Base-by-base conservation (phyloP, 2,329 filamentous ascomycete genomes). In the Stagonosporopsis rhizophila region DNA sequence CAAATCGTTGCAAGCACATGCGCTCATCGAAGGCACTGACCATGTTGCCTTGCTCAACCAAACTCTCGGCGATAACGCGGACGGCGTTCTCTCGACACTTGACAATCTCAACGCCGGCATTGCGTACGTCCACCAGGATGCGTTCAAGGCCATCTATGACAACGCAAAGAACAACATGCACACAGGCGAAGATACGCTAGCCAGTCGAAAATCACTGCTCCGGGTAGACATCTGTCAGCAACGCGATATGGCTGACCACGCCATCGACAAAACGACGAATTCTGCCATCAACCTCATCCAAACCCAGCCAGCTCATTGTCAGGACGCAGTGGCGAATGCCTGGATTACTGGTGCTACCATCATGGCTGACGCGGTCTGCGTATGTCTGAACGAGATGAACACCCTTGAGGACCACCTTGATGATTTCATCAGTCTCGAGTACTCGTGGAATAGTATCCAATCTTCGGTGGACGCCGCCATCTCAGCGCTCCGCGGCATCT, bases 341-440 rank as follows among this genome's bases (percentile, higher is more conserved):
- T 80, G 78, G 75, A 77, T 81, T 30, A 77, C 73, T 1, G 79
- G 79, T 8, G 68, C 74, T 2, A 79, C 78, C 3, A 77, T 81
- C 60, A 73, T 81, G 30, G 77, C 78, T 11, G 79, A 81, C 54
- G 77, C 77, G 15, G 74, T 80, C 22, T 73, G 77, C 49, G 74
- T 80, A 17, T 75, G 78, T 23, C 62, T 79, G 37, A 69, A 73
- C 34, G 68, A 80, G 45, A 75, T 80, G 60, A 70, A 76, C 15
- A 56, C 64, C 7, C 64, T 81, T 4, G 78, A 80, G 37, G 57
- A 70, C 5, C 74, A 72, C 59, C 68, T 79, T 42, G 71, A 78
- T 52, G 79, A 81, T 64, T 80, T 80, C 58, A 80, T 81, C 52
- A 75, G 76, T 2, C 69, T 81, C 8, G 79, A 81, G 53, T 78